Conservation (phyloP, 495 filamentous ascomycete genomes). For the Talaromyces thailandensis region DNA sequence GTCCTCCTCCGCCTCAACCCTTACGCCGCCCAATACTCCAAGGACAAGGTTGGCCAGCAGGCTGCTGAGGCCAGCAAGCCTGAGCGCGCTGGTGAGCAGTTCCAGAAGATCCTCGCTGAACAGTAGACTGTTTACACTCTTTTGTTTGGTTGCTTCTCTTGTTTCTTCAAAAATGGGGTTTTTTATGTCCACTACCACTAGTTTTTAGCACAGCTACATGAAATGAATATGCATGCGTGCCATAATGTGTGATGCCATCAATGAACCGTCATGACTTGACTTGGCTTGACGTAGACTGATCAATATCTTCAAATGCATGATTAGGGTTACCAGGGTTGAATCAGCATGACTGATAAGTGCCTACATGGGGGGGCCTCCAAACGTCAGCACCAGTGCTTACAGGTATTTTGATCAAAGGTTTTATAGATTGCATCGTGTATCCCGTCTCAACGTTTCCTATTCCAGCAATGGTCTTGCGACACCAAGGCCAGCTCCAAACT, state of each 20-base stretch:
- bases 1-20: conserved; percentile 94
- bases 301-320: too few relatives aligned
- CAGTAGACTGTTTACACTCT: conserved; percentile 27
- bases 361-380: too few relatives aligned
- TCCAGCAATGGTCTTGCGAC: too few relatives aligned
- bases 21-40: conserved; percentile 79
- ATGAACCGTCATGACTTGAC: not conserved
- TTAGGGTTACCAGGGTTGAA: too few relatives aligned
- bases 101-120: conserved; percentile 45
- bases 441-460: too few relatives aligned
- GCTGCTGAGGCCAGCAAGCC: conserved; percentile 48
- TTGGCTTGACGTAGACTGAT: not conserved
- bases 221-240: conserved; percentile 8
- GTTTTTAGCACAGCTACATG: conserved; percentile 9
- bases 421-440: too few relatives aligned
- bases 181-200: conserved; percentile 5
- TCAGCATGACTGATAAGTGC: too few relatives aligned
- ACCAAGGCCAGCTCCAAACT: too few relatives aligned
- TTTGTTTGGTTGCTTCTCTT: conserved; percentile 5
- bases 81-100: conserved; percentile 34
- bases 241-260: conserved; percentile 6
- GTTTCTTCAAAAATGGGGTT: conserved; percentile 6
- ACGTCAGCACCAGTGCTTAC: too few relatives aligned
- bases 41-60: conserved; percentile 67
- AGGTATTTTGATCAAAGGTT: too few relatives aligned